These are phyloP conservation scores for Termitomyces titanicus DNA, from an alignment of 768 basidiomycete genomes.

Conservation along the genomic window DNA sequence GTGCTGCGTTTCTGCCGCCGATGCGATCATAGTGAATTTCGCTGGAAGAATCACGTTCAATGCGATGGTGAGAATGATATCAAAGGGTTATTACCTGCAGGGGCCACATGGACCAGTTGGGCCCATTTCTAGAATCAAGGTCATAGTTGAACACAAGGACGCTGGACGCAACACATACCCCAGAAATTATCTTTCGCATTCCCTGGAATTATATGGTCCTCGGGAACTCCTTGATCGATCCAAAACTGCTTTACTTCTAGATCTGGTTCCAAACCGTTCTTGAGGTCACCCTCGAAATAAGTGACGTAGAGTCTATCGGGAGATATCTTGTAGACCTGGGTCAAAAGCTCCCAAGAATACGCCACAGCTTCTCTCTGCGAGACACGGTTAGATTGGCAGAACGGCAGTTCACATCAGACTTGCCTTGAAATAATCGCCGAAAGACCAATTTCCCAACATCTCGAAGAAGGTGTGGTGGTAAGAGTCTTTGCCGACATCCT, in stretches of 20 bases:
- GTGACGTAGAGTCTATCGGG: slow-evolving; percentile 93
- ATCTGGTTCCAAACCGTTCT: slow-evolving; percentile 83
- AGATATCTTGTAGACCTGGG: slow-evolving; percentile 82
- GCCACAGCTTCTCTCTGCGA: slow-evolving; percentile 84
- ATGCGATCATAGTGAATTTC: slow-evolving; percentile 98
- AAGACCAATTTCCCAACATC: slow-evolving; percentile 99
- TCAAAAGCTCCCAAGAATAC: slow-evolving; percentile 95
- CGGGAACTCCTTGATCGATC: slow-evolving; percentile 84
- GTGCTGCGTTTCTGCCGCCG: slow-evolving; percentile 92
- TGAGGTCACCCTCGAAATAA: slow-evolving; percentile 94
- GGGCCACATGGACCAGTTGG: slow-evolving; percentile 97
- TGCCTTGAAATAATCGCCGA: slow-evolving; percentile 99
- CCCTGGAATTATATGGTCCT: slow-evolving; percentile 89
- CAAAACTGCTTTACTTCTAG: slow-evolving; percentile 84
- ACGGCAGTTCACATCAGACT: slow-evolving; percentile 8
- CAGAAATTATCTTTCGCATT: slow-evolving; percentile 99
- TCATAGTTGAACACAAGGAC: slow-evolving; percentile 5
- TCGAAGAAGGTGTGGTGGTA: slow-evolving; percentile 99
- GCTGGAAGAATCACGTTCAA: slow-evolving; percentile 32
- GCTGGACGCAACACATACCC: slow-evolving; percentile 52
- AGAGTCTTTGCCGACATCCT: slow-evolving; percentile 98
- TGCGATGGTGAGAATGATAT: background rate
- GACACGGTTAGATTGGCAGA: slow-evolving; percentile 2
- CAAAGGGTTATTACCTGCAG: slow-evolving; percentile 59
- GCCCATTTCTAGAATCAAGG: slow-evolving; percentile 80